These are phyloP conservation scores for Mortierella sp. DNA, from an alignment of 371 early-diverging fungal genomes.

Conservation along the genomic window DNA sequence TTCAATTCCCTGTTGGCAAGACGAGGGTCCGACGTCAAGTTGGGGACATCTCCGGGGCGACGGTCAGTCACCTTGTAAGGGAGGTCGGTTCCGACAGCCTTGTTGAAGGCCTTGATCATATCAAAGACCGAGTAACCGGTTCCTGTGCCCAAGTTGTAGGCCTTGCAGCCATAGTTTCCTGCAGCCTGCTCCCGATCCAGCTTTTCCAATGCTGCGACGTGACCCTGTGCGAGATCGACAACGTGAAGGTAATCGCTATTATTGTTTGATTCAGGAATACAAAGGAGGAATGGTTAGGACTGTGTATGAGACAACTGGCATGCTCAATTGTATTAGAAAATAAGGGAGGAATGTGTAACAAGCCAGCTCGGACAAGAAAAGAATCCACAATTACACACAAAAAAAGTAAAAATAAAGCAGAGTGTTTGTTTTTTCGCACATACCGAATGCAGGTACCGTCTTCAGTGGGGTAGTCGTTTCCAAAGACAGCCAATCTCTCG, in stretches of 20 bases:
- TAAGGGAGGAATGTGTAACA: background rate
- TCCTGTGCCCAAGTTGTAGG: slow-evolving; percentile 92
- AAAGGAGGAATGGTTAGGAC: background rate
- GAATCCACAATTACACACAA: background rate
- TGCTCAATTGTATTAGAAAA: background rate
- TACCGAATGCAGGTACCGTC: slow-evolving; percentile 92
- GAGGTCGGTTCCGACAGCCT: slow-evolving; percentile 73
- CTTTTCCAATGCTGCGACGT: slow-evolving; percentile 82
- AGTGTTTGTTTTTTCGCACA: slow-evolving; percentile 9
- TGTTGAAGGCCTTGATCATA: slow-evolving; percentile 84
- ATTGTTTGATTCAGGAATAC: background rate
- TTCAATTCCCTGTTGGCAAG: slow-evolving; percentile 78
- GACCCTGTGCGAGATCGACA: slow-evolving; percentile 88
- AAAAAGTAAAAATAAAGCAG: too few relatives aligned
- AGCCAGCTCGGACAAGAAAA: background rate
- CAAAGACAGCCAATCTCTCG: slow-evolving; percentile 82
- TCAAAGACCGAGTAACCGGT: slow-evolving; percentile 88
- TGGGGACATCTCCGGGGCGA: slow-evolving; percentile 90
- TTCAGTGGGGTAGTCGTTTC: slow-evolving; percentile 86
- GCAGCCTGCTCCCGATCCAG: slow-evolving; percentile 60
- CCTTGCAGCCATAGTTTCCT: slow-evolving; percentile 69
- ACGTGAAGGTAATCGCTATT: slow-evolving; percentile 90
- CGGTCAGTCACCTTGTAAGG: slow-evolving; percentile 75
- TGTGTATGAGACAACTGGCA: background rate
- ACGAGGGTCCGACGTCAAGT: slow-evolving; percentile 82